Base-by-base conservation (phyloP, 2,329 filamentous ascomycete species). In the Ustulina deusta region DNA sequence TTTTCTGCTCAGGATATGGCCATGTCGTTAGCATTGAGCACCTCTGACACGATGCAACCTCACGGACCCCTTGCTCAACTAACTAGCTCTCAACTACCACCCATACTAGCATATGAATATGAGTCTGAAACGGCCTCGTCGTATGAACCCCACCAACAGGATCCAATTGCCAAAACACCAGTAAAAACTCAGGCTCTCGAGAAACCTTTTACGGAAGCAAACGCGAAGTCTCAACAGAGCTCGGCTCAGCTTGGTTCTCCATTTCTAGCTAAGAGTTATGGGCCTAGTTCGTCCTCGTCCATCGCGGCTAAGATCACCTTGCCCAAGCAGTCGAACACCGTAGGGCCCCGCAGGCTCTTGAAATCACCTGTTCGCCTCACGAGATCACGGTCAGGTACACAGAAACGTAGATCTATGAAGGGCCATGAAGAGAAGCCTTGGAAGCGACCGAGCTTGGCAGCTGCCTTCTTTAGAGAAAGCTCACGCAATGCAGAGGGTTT, bases 1-100 rank as follows among this genome's bases (percentile, higher is more conserved):
- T 91, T 91, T 74, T 87, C 84, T 1, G 85, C 85, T 11, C 83
- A 85, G 46, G 89, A 90, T 69, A 89, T 91, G 83, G 83, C 85
- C 48, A 80, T 90, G 74, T 91, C 89, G 11, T 81, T 91, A 60
- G 83, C 84, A 1, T 80, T 90, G 34, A 89, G 87, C 79, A 91
- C 89, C 0, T 84, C 89, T 1, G 87, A 90, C 48, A 85, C 85
- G 1, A 91, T 91, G 89, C 86, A 90, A 71, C 86, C 85, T 0
- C 81, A 86, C 61, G 89, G 87, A 2, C 87, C 88, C 10, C 74
- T 91, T 62, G 88, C 89, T 2, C 86, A 87, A 71, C 82, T 91
- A 48, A 84, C 86, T n/a, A 80, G 80, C 61, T 85, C 85, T 57
- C 58, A 68, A 61, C 32, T 60, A 2, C 77, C 75, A 3, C 71